Base-by-base conservation (phyloP, 805 yeast genomes). In the Zygosaccharomyces gambellarensis region DNA sequence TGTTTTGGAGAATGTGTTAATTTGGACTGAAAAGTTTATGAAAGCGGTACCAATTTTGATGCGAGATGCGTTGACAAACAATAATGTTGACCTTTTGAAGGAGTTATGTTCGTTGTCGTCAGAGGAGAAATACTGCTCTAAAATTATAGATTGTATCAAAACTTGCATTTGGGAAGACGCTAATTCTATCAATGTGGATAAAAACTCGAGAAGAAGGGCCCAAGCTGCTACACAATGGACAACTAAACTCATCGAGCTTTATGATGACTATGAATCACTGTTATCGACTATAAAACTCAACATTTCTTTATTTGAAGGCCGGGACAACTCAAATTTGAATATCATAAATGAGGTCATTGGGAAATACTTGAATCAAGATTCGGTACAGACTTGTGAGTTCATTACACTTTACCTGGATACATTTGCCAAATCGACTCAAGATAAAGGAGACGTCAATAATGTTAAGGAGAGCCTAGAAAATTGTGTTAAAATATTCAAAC, bases 211-310 rank as follows among this genome's bases (percentile, higher is more conserved):
- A 69, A 75, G 60, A 56, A 60, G 43, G 68, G 76, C 50, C 65
- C 82, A 7, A 69, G 72, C 45, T 56, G 94, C 95, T 0, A 73
- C 79, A 2, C 72, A 73, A 46, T 90, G 95, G 92, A 76, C 87
- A 8, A 78, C 78, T 39, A 71, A 76, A 27, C 74, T 87, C 3
- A 62, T 87, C 9, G 65, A 62, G 9, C 68, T 80, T 49, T 82
- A 78, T 55, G 70, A 68, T 4, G 79, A 79, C 50, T 80, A 79
- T 57, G 77, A 76, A 32, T 28, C 41, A 2, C 70, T 90, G 2
- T 65, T 81, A 27, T 67, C 70, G 22, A 62, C 65, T 5, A 71
- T 85, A 2, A 81, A 83, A 55, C 70, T 69, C 2, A 72, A 69
- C 40, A 80, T 85, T 57, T 64, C 70, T 2, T 67, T 71, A 2